Evolutionary conservation across 306 rosid genomes (phyloP).

Genomic region (Lathyrus aphaca): DNA sequence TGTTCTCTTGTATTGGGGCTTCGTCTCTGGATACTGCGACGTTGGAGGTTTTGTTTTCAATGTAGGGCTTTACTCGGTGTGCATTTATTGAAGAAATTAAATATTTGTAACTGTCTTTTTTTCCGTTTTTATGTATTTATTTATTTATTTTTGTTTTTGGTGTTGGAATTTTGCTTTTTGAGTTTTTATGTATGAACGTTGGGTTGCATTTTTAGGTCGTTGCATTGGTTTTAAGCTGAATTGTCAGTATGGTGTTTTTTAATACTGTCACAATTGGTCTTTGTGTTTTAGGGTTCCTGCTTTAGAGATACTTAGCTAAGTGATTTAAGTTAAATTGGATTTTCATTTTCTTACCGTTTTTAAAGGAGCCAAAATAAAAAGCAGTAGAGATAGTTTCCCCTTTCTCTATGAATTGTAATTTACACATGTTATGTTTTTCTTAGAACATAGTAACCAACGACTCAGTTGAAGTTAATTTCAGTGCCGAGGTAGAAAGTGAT

Average conservation of each 20-base stretch:
- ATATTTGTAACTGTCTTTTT: not conserved
- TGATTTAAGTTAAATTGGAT: conserved; percentile 20
- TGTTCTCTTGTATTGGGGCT: conserved; percentile 32
- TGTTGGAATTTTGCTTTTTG: not conserved
- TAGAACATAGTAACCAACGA: not conserved
- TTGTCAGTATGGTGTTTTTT: conserved; percentile 8
- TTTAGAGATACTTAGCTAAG: not conserved
- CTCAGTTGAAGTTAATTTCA: not conserved
- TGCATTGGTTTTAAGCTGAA: conserved; percentile 16
- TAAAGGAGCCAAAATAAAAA: conserved; percentile 4
- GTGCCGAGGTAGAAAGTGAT: conserved; percentile 12
- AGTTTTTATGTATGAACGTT: conserved; percentile 18
- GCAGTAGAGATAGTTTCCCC: not conserved
- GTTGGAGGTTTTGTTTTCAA: conserved; percentile 30
- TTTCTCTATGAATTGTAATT: not conserved
- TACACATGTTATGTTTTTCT: not conserved
- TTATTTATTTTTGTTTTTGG: not conserved
- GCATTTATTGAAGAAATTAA: conserved; percentile 1
- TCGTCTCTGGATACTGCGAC: conserved; percentile 5
- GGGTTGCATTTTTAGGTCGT: conserved; percentile 12
- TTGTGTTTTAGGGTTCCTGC: conserved; percentile 38
- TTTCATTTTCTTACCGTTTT: conserved; percentile 1
- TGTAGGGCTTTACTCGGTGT: not conserved
- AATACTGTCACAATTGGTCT: not conserved
- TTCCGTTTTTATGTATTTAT: not conserved